Conservation (phyloP, 768 basidiomycete genomes). For the Phaffia australis region DNA sequence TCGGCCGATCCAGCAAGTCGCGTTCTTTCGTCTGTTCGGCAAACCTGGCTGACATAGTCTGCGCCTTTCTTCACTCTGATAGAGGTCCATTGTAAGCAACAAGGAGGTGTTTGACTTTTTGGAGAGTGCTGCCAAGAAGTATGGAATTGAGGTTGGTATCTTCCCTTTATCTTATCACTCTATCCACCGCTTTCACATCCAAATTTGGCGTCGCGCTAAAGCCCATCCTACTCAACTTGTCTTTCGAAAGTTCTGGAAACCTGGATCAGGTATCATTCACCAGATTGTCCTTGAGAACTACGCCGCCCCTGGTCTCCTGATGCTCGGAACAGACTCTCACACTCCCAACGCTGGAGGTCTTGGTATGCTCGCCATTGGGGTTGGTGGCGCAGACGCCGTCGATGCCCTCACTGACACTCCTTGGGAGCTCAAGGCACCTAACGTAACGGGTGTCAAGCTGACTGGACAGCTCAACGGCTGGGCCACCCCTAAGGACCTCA, state of each 20-base stretch:
- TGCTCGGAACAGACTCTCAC: slow-evolving; percentile 63
- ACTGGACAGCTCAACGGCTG: slow-evolving; percentile 79
- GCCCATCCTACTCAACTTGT: not conserved
- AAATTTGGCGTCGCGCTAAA: not conserved
- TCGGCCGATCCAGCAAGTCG: not conserved
- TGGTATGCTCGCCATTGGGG: slow-evolving; percentile 91
- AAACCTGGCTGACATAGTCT: slow-evolving; percentile 7
- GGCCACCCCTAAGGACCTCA: slow-evolving; percentile 92
- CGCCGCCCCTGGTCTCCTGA: slow-evolving; percentile 47
- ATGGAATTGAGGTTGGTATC: slow-evolving; percentile 54
- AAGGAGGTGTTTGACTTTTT: slow-evolving; percentile 97
- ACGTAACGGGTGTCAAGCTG: slow-evolving; percentile 71
- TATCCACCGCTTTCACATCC: no score
- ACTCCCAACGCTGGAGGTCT: slow-evolving; percentile 97
- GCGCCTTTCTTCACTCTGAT: not conserved
- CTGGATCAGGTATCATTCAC: slow-evolving; percentile 72
- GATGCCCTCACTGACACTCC: slow-evolving; percentile 97
- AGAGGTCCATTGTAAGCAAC: slow-evolving; percentile 78
- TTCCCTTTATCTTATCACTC: no score
- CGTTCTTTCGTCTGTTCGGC: not conserved
- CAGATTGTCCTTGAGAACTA: slow-evolving; percentile 98
- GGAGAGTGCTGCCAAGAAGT: slow-evolving; percentile 65
- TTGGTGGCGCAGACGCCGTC: slow-evolving; percentile 97
- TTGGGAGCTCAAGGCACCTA: slow-evolving; percentile 92
- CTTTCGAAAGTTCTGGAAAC: slow-evolving; percentile 62